A percentile compares a stretch with the other conserved stretches of the same genome.
Conservation (phyloP, 2,329 filamentous ascomycete genomes). For the Pestalotiopsis sp. region DNA sequence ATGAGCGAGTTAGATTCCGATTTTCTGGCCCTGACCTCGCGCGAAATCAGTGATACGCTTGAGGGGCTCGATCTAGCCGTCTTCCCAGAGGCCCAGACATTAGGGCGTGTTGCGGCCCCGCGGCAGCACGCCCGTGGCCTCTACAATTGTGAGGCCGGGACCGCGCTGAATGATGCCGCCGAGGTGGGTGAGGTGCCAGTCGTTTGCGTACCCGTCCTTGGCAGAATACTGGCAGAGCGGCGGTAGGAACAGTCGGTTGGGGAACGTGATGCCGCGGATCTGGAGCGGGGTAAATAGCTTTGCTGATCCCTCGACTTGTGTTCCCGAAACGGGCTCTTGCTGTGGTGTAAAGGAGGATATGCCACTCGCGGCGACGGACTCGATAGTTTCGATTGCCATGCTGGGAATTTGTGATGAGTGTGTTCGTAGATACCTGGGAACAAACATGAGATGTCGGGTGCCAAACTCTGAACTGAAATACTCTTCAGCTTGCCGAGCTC, state of each 20-base stretch:
- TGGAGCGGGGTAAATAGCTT: slow-evolving; percentile 51
- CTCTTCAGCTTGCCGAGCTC: too few relatives aligned
- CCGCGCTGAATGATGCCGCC: slow-evolving; percentile 79
- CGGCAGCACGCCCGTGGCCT: slow-evolving; percentile 75
- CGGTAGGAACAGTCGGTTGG: slow-evolving; percentile 1
- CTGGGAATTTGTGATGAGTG: too few relatives aligned
- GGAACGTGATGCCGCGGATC: slow-evolving; percentile 43
- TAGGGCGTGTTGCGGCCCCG: slow-evolving; percentile 84
- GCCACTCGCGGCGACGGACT: slow-evolving; percentile 29
- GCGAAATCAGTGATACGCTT: slow-evolving; percentile 64
- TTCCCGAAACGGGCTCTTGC: slow-evolving; percentile 41
- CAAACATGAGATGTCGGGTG: too few relatives aligned
- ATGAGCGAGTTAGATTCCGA: slow-evolving; percentile 71
- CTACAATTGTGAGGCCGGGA: slow-evolving; percentile 73
- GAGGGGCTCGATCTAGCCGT: slow-evolving; percentile 76
- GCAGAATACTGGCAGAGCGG: slow-evolving; percentile 46
- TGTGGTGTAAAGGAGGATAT: slow-evolving; percentile 46
- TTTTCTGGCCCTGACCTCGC: slow-evolving; percentile 59
- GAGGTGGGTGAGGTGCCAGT: slow-evolving; percentile 82
- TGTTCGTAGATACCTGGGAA: too few relatives aligned
- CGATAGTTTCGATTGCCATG: slow-evolving; percentile 16
- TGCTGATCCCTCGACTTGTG: slow-evolving; percentile 41
- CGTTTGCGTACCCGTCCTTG: slow-evolving; percentile 68
- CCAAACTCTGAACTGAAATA: too few relatives aligned
- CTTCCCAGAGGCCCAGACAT: slow-evolving; percentile 81